phyloP scores from a whole-genome alignment of 2,329 filamentous ascomycete genomes.

The Aspergillus calidoustus region DNA sequence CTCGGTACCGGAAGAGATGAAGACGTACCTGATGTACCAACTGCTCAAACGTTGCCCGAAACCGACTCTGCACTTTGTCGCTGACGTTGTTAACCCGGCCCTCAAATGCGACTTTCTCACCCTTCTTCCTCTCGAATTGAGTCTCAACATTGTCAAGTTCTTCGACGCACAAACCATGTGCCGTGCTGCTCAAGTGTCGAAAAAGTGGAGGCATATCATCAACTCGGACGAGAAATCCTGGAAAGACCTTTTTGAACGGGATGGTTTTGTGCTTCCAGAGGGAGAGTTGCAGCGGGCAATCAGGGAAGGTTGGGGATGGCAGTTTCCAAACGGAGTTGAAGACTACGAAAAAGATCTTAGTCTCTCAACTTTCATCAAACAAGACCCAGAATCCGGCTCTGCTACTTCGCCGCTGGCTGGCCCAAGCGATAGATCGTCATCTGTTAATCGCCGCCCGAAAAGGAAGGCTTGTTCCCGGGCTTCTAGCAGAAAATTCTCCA shows the following conservation, averaged over 20 bases:
- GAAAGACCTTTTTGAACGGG: slow-evolving; percentile 87
- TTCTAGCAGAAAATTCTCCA: slow-evolving; percentile 58
- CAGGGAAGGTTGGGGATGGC: slow-evolving; percentile 95
- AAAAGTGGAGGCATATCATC: slow-evolving; percentile 86
- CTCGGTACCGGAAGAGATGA: slow-evolving; percentile 85
- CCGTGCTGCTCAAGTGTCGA: slow-evolving; percentile 89
- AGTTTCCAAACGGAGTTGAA: slow-evolving; percentile 76
- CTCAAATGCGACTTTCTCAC: slow-evolving; percentile 92
- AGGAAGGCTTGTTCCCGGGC: slow-evolving; percentile 54
- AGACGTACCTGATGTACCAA: slow-evolving; percentile 96
- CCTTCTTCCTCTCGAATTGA: slow-evolving; percentile 82
- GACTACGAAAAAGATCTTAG: slow-evolving; percentile 84
- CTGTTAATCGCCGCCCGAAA: slow-evolving; percentile 45
- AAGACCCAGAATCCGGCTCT: slow-evolving; percentile 43
- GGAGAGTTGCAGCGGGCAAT: slow-evolving; percentile 88
- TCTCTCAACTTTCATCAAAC: slow-evolving; percentile 47
- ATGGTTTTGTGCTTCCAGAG: slow-evolving; percentile 77
- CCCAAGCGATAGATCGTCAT: slow-evolving; percentile 30
- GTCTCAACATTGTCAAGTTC: slow-evolving; percentile 84
- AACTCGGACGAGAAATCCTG: slow-evolving; percentile 94
- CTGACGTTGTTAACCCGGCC: slow-evolving; percentile 88
- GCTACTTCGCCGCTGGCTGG: slow-evolving; percentile 30
- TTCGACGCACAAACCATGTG: slow-evolving; percentile 86
- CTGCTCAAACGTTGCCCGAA: slow-evolving; percentile 86
- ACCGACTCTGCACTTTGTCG: slow-evolving; percentile 85